A percentile compares a stretch with the other conserved stretches of the same genome.
Conservation (phyloP, 2,329 filamentous ascomycete genomes). For the Alternaria infectoria region DNA sequence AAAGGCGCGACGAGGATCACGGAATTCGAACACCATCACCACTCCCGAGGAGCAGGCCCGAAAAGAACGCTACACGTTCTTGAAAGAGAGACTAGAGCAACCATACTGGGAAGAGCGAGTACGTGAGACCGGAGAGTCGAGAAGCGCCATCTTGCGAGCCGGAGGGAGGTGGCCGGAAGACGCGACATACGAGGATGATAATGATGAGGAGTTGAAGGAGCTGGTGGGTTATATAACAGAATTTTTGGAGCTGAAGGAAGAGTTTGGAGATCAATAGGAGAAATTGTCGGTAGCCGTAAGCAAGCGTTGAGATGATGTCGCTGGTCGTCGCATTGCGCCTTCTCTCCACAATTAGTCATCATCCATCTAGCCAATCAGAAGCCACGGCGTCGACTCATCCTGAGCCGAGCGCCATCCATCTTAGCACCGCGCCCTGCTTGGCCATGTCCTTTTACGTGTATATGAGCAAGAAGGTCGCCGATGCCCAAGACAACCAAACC, state of each 20-base stretch:
- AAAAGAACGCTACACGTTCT: not conserved
- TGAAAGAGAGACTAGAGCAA: not conserved
- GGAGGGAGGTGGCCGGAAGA: not conserved
- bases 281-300: not conserved
- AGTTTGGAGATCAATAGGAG: not conserved
- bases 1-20: not conserved
- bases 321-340: not conserved
- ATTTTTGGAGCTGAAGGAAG: not conserved
- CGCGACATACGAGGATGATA: not conserved
- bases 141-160: not conserved
- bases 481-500: too few species aligned
- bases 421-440: not conserved
- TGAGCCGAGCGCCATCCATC: slow-evolving; percentile 8
- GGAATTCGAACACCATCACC: not conserved
- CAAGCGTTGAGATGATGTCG: not conserved
- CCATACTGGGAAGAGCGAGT: not conserved
- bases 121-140: not conserved
- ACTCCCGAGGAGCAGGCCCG: not conserved
- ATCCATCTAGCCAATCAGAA: slow-evolving; percentile 11
- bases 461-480: not conserved
- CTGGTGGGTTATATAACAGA: not conserved
- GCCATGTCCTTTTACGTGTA: not conserved
- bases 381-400: slow-evolving; percentile 17
- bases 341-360: not conserved
- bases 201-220: not conserved